Base-by-base conservation (phyloP, 2,329 filamentous ascomycete genomes). In the Davidsoniella virescens region DNA sequence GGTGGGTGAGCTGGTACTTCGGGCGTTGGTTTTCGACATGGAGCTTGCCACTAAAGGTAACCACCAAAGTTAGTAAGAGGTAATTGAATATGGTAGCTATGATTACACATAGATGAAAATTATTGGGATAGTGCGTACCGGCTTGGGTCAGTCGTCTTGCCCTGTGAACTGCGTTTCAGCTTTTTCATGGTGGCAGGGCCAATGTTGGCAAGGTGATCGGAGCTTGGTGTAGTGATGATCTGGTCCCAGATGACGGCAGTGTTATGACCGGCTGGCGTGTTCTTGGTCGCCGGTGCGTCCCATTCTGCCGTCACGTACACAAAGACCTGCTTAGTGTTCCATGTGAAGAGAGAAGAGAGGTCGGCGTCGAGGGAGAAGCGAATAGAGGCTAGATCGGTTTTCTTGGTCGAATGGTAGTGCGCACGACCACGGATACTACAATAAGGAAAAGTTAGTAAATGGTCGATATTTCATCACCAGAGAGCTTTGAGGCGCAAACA, bases 311-410 rank as follows among this genome's bases (percentile, higher is more conserved):
- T 90, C 53, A 98, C 80, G 70, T 94, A 98, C 64, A 95, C 80
- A 68, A 96, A 98, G 60, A 98, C 70, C 68, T 96, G 86, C 67
- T 98, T 98, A 17, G 93, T 98, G 73, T 98, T 98, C 92, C 90
- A 98, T 62, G 85, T 94, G 75, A 96, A 96, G 59, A 98, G 84
- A 41, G 82, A 82, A 54, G 80, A 83, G 54, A 98, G 76, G 68
- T 98, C 90, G 49, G 88, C 84, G 61, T 94, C 84, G 53, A 98
- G 75, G 60, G 88, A 85, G 72, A 98, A 98, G 63, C 82, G 83
- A 62, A 98, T 82, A 63, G 92, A 80, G 58, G 90, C 92, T 65
- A 95, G 96, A 67, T 98, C 92, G 67, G 96, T 88, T 66, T 84
- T 86, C 65, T 92, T 93, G 47, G 76, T 72, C 57, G 81, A 85